Percentiles rank a stretch among this genome's conserved stretches.
These are phyloP conservation scores for Trametes cingulata DNA, from an alignment of 768 basidiomycete species.

Conservation along the genomic window DNA sequence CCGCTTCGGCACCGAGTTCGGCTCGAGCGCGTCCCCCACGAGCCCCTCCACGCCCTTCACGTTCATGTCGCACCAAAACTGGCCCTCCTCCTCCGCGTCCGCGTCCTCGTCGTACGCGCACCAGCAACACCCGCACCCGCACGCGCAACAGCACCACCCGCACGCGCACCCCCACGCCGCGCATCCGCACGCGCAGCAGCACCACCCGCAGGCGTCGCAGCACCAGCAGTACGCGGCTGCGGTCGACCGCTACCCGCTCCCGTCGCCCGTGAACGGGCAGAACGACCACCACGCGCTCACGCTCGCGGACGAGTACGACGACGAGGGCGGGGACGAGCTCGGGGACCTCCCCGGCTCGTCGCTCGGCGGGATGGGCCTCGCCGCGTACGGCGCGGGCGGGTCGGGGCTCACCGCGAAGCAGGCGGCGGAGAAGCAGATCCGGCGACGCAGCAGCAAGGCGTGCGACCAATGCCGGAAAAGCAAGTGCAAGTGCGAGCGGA, in stretches of 20 bases:
- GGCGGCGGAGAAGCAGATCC: slow-evolving; percentile 50
- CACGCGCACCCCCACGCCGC: slow-evolving; percentile 17
- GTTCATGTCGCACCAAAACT: slow-evolving; percentile 28
- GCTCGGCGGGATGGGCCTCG: slow-evolving; percentile 25
- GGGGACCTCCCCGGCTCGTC: slow-evolving; percentile 43
- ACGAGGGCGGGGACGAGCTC: slow-evolving; percentile 69
- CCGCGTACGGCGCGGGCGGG: slow-evolving; percentile 22
- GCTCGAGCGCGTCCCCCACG: slow-evolving; percentile 21
- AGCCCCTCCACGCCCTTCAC: slow-evolving; percentile 27
- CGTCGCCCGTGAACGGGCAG: slow-evolving; percentile 38
- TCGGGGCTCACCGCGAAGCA: slow-evolving; percentile 22
- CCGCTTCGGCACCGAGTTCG: slow-evolving; percentile 24
- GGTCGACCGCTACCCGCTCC: slow-evolving; percentile 33
- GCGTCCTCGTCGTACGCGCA: slow-evolving; percentile 23
- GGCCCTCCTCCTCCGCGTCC: slow-evolving; percentile 23
- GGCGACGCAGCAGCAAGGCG: slow-evolving; percentile 81
- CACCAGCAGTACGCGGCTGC: slow-evolving; percentile 9
- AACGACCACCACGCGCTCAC: slow-evolving; percentile 22
- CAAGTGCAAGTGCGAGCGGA: slow-evolving; percentile 77
- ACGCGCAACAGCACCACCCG: background rate
- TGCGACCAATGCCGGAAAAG: slow-evolving; percentile 86
- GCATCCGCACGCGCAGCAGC: slow-evolving; percentile 1
- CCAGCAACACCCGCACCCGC: slow-evolving; percentile 12
- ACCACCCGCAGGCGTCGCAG: background rate
- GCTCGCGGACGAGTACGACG: slow-evolving; percentile 34